Base-by-base conservation (phyloP, 805 yeast species). In the Cyberlindnera amylophila region DNA sequence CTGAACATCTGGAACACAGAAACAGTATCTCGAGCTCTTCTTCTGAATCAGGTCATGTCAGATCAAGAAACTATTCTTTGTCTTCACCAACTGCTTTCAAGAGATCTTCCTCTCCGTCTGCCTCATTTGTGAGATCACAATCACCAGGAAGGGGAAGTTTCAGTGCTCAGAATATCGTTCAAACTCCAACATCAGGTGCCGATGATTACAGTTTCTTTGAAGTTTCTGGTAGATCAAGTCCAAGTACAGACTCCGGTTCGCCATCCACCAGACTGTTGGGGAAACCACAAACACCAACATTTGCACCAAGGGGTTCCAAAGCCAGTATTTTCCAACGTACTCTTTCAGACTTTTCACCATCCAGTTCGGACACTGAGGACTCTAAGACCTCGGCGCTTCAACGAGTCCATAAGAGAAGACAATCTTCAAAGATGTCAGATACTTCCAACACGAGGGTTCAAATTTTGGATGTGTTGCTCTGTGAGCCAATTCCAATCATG, bases 401-500 rank as follows among this genome's bases (percentile, higher is more conserved):
- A 43, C 59, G 83, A 40, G 72, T 79, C 1, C 72, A 72, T 31
- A 73, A 70, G 45, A 67, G 86, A 45, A 63, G 86, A 41, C 77
- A 75, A 53, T 70, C 79, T 36, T 64, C 79, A 8, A 64, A 52
- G 44, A 50, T 55, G 46, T 53, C 62, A 1, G 59, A 58, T n/a
- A 32, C 39, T 3, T 47, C 52, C 2, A 33, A 41, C 8, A 47
- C 41, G 2, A 46, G 46, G 16, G 28, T 57, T 1, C 71, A 69
- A 28, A 53, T 60, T 3, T 61, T 85, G 51, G 90, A 86, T 58
- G 81, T 89, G 4, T 66, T 91, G 35, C 68, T 88, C 12, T 89
- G 96, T 62, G 96, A 88, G 54, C 88, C 93, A 2, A 86, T 86
- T 46, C 93, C 96, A 0, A 83, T 83, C 43, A 81, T 86, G 51